Evolutionary conservation across 768 basidiomycete genomes (phyloP).

Genomic region (Collybia mongolica): DNA sequence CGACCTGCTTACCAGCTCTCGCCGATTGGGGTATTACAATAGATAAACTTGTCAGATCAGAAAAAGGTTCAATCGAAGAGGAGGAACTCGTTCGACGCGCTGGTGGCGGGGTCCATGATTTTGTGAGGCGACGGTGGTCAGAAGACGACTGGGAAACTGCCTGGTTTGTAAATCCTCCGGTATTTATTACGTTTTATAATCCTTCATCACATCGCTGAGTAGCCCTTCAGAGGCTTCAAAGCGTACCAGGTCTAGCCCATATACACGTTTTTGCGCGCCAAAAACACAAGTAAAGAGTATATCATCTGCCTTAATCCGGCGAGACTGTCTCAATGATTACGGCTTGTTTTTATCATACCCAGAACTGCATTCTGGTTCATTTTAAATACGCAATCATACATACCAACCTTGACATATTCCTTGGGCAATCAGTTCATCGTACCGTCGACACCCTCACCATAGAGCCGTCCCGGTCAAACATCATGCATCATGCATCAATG

Average conservation of each 20-base stretch:
- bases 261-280: constrained; percentile 82
- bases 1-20: constrained; percentile 57
- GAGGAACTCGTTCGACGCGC: constrained; percentile 47
- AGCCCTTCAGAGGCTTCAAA: constrained; percentile 66
- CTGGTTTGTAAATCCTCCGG: constrained; percentile 90
- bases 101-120: constrained; percentile 58
- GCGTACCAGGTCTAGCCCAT: constrained; percentile 78
- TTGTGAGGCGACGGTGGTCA: constrained; percentile 64
- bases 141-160: constrained; percentile 85
- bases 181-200: constrained; percentile 19
- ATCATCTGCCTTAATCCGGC: too few species aligned
- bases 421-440: too few species aligned
- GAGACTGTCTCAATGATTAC: too few species aligned
- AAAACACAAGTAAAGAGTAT: constrained; percentile 27
- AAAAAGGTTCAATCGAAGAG: constrained; percentile 50
- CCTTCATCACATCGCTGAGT: too few species aligned
- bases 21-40: constrained; percentile 70
- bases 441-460: too few species aligned
- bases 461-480: too few species aligned
- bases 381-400: too few species aligned
- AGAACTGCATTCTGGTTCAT: too few species aligned
- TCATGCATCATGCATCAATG: too few species aligned
- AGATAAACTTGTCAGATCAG: constrained; percentile 56
- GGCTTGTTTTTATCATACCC: too few species aligned
- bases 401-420: too few species aligned